Percentiles rank a stretch among this genome's conserved stretches.
phyloP scores from a whole-genome alignment of 108 stramenopile genomes.

The Pseudonitzschia multiseries region DNA sequence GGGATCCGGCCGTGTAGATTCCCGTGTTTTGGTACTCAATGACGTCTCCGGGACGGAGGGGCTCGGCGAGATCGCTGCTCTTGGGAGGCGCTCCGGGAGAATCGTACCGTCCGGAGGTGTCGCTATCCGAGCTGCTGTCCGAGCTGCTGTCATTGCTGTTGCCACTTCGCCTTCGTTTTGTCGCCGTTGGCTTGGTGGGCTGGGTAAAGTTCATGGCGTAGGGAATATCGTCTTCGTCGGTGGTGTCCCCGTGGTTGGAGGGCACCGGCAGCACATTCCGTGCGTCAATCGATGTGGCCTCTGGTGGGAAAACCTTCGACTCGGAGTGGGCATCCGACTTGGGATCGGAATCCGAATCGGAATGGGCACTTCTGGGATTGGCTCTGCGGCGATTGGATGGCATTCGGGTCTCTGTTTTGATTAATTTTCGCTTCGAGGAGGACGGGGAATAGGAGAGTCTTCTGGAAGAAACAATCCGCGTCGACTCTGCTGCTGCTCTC shows the following conservation, averaged over 20 bases:
- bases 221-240: neutral
- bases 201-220: constrained; percentile 1
- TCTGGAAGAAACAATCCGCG: no score
- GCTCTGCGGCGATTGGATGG: no score
- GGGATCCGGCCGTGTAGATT: constrained; percentile 55
- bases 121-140: neutral
- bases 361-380: no score
- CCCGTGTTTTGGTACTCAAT: constrained; percentile 58
- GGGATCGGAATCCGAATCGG: no score
- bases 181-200: neutral
- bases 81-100: neutral
- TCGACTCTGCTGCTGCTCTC: no score
- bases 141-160: neutral
- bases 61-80: constrained; percentile 26
- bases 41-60: constrained; percentile 68
- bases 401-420: no score
- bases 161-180: neutral
- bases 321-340: no score
- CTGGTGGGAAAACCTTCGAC: no score
- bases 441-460: no score
- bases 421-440: no score
- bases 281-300: no score
- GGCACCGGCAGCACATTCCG: neutral
- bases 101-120: neutral
- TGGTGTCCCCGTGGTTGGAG: neutral